Percentiles rank a stretch among this genome's conserved stretches.
Evolutionary conservation across 306 rosid genomes (phyloP).

Genomic region (Vachellia pachyceras): DNA sequence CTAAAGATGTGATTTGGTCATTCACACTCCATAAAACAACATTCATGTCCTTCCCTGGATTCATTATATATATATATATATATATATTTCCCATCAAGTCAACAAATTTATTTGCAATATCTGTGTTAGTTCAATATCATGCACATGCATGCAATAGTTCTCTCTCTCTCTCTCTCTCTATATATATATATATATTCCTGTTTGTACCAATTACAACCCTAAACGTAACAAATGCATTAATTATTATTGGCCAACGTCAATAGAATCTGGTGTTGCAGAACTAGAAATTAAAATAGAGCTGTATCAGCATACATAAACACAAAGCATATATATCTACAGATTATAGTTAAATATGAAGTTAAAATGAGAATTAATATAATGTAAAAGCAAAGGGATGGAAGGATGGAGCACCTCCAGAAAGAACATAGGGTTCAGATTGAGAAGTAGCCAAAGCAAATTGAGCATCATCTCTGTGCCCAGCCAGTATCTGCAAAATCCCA

Average conservation of each 20-base stretch:
- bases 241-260: no score
- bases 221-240: no score
- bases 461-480: neutral
- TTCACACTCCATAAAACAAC: neutral
- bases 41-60: neutral
- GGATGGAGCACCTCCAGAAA: slow-evolving; percentile 10
- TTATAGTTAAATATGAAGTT: neutral
- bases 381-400: neutral
- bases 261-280: neutral
- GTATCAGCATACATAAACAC: no score
- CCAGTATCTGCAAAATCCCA: neutral
- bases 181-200: no score
- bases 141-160: no score
- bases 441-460: slow-evolving; percentile 10
- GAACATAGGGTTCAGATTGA: neutral
- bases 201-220: no score
- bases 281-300: no score
- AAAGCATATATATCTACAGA: neutral
- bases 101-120: no score
- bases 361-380: neutral
- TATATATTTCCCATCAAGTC: no score
- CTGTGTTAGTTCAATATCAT: no score
- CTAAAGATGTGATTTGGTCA: neutral
- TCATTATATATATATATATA: no score
- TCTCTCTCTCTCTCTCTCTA: no score